Base-by-base conservation (phyloP, 1,139 yeast species). In the Debaryomyces robertsiae region DNA sequence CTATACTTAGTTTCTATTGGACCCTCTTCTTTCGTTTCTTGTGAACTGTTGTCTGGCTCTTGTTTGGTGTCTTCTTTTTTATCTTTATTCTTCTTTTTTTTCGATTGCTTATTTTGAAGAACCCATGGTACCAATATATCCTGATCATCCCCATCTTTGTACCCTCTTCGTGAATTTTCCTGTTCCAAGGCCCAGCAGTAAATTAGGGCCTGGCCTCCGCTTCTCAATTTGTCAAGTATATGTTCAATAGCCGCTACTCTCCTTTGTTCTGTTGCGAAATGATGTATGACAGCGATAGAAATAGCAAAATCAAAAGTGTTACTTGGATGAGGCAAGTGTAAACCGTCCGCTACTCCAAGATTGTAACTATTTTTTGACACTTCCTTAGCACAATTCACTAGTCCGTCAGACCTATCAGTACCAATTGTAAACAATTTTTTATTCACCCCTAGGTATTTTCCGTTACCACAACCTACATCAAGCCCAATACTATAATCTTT, bases 121-220 rank as follows among this genome's bases (percentile, higher is more conserved):
- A 90, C 96, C 98, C 98, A 93, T 1, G 98, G 98, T 13, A 93
- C 96, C 55, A 94, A 67, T 2, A 93, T 84, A 57, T 93, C 98
- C 59, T 89, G 98, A 39, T 87, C 90, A 78, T 85, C 91, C 3
- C 94, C 95, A 47, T 81, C 89, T 50, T 84, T 82, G 64, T 88
- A 91, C 0, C 97, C 97, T 49, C 97, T 71, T 44, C 96, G 71
- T 0, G 96, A 86, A 27, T 72, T 77, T 47, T 83, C 87, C 60
- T 93, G 98, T 52, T 94, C 98, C 40, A 93, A 65, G 0, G 98
- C 98, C 98, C 98, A 93, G 42, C 95, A 95, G 57, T 91, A 91
- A 10, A 93, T 75, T 49, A 94, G 67, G 0, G 89, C 84, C 42
- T 75, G 77, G 1, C 96, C 96, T 1, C 81, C 81, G 0, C 54